Percentiles rank a stretch among this genome's conserved stretches.
Conservation (phyloP, 495 filamentous ascomycete genomes). For the Hyaloscypha variabilis region DNA sequence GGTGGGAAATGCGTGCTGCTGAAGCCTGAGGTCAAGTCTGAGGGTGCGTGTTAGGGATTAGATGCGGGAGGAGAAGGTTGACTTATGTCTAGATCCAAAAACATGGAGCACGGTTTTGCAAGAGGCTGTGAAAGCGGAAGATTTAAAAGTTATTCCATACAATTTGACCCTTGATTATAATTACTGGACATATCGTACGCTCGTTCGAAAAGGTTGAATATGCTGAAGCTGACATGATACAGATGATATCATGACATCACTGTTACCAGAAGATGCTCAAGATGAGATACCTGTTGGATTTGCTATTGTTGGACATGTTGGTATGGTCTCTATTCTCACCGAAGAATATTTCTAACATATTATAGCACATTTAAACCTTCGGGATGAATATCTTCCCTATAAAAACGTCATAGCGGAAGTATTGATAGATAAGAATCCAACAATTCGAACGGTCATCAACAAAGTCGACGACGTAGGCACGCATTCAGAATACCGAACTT, state of each 20-base stretch:
- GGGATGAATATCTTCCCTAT: slow-evolving; percentile 76
- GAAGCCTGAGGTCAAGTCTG: slow-evolving; percentile 63
- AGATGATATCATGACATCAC: slow-evolving; percentile 82
- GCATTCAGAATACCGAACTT: slow-evolving; percentile 86
- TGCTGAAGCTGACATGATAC: background rate
- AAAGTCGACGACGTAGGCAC: slow-evolving; percentile 87
- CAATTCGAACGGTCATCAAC: slow-evolving; percentile 88
- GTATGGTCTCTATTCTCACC: slow-evolving; percentile 42
- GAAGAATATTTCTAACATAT: slow-evolving; percentile 1
- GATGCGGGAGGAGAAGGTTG: background rate
- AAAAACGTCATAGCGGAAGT: slow-evolving; percentile 82
- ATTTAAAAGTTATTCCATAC: slow-evolving; percentile 72
- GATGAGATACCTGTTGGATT: slow-evolving; percentile 85
- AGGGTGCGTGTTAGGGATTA: too few relatives aligned
- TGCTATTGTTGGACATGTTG: slow-evolving; percentile 84
- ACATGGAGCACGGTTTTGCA: slow-evolving; percentile 75
- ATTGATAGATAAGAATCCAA: slow-evolving; percentile 82
- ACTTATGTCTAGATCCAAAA: slow-evolving; percentile 56
- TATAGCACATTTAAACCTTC: slow-evolving; percentile 84
- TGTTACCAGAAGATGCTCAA: slow-evolving; percentile 70
- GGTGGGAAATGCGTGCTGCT: slow-evolving; percentile 76
- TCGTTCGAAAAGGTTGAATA: background rate
- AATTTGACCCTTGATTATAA: slow-evolving; percentile 76
- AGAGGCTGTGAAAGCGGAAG: slow-evolving; percentile 66
- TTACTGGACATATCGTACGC: slow-evolving; percentile 81